phyloP scores from a whole-genome alignment of 2,329 filamentous ascomycete species.

The Aspergillus proliferans region DNA sequence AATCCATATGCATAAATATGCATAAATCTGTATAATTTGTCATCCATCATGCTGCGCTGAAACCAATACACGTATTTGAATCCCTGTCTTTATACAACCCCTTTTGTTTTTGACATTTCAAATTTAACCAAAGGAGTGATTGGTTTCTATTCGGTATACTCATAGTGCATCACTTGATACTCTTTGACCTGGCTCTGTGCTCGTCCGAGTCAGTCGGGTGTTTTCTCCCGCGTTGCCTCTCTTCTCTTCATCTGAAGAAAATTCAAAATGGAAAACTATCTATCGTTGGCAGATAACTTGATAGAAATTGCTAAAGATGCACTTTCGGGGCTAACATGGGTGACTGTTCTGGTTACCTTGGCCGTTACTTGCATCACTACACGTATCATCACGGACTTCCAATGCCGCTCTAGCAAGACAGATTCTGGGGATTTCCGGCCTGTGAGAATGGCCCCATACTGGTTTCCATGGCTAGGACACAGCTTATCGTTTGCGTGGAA shows the following conservation, averaged over 20 bases:
- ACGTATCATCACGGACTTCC: conserved; percentile 33
- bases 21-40: not conserved
- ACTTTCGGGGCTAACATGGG: conserved; percentile 17
- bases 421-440: conserved; percentile 23
- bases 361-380: conserved; percentile 31
- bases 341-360: conserved; percentile 22
- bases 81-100: not conserved
- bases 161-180: too few relatives aligned
- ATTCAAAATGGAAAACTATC: conserved; percentile 11
- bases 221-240: not conserved
- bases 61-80: not conserved
- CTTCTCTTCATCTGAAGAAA: conserved; percentile 1
- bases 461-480: conserved; percentile 55
- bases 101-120: not conserved
- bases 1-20: too few relatives aligned
- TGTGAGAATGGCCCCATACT: conserved; percentile 52
- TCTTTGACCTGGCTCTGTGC: not conserved
- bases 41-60: not conserved
- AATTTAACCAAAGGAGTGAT: too few relatives aligned
- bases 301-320: conserved; percentile 17
- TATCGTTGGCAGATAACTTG: conserved; percentile 10
- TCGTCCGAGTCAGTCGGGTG: not conserved
- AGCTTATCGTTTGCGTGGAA: conserved; percentile 43
- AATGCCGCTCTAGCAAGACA: conserved; percentile 18
- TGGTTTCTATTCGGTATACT: too few relatives aligned